Percentiles rank a stretch among this genome's conserved stretches.
Evolutionary conservation across 2,329 filamentous ascomycete genomes (phyloP).

Genomic region (Ilyonectria mors-panacis): DNA sequence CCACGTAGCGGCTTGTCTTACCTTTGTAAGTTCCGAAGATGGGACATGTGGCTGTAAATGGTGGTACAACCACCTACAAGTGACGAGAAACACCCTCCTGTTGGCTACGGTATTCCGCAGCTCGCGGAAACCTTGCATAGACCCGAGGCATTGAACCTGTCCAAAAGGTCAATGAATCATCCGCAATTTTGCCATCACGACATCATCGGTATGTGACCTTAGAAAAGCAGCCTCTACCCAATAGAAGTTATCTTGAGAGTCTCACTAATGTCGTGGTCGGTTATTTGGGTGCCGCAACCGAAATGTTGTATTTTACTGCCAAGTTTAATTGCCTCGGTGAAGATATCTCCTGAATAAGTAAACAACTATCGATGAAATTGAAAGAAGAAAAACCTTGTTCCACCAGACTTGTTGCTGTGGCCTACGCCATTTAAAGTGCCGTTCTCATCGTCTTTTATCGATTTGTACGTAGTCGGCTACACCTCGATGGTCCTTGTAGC

Average conservation of each 20-base stretch:
- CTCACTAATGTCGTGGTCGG: neutral
- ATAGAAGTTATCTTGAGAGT: neutral
- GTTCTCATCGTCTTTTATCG: constrained; percentile 20
- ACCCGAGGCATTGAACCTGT: constrained; percentile 15
- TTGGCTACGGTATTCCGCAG: neutral
- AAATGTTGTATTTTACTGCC: neutral
- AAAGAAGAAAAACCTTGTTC: constrained; percentile 1
- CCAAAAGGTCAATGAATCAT: constrained; percentile 18
- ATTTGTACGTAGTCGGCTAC: neutral
- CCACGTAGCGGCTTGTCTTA: constrained; percentile 15
- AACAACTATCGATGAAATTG: neutral
- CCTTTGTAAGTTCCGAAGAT: constrained; percentile 13
- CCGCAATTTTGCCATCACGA: constrained; percentile 25
- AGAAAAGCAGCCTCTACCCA: neutral
- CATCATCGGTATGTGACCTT: constrained; percentile 23
- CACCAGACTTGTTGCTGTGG: constrained; percentile 4
- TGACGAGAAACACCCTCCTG: neutral
- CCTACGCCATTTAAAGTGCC: constrained; percentile 11
- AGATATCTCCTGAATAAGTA: neutral
- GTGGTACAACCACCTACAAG: constrained; percentile 22
- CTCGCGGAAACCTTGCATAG: neutral
- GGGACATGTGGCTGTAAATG: constrained; percentile 5
- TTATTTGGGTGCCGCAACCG: neutral
- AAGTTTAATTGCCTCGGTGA: constrained; percentile 14
- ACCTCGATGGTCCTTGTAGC: neutral